Conservation (phyloP, 2,329 filamentous ascomycete species). For the Nakataea oryzae region DNA sequence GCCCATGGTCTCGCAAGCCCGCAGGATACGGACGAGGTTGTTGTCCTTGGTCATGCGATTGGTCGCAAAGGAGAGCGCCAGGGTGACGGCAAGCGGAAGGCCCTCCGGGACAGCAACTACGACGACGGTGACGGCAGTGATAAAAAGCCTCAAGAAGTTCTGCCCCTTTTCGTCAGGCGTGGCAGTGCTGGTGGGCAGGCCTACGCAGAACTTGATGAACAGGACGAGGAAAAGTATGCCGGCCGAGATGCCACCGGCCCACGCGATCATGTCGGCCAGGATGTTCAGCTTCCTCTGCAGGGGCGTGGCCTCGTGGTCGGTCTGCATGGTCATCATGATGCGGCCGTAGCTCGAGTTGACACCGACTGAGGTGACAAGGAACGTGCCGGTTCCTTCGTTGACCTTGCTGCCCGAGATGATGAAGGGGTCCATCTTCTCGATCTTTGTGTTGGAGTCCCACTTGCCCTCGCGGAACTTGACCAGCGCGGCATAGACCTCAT, state of each 20-base stretch:
- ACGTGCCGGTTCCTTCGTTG: conserved; percentile 41
- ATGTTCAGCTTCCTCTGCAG: conserved; percentile 41
- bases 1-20: conserved; percentile 62
- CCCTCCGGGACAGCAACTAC: conserved; percentile 60
- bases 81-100: conserved; percentile 54
- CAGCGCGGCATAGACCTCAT: conserved; percentile 46
- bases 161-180: conserved; percentile 11
- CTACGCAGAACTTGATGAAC: conserved; percentile 65
- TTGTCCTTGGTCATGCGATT: conserved; percentile 60
- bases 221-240: conserved; percentile 65
- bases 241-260: conserved; percentile 53
- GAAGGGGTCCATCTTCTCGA: conserved; percentile 51
- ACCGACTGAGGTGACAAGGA: conserved; percentile 44
- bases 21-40: conserved; percentile 57
- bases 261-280: conserved; percentile 31
- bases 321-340: conserved; percentile 44
- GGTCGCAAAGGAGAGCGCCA: conserved; percentile 57
- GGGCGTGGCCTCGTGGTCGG: conserved; percentile 40
- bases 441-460: not conserved
- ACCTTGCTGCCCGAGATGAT: conserved; percentile 47
- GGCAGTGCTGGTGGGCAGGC: conserved; percentile 49
- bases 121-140: conserved; percentile 54
- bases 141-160: conserved; percentile 51
- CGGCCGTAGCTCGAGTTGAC: conserved; percentile 42
- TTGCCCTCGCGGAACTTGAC: conserved; percentile 27